phyloP scores from a whole-genome alignment of 2,329 filamentous ascomycete species.

The Aspergillus fijiensis region DNA sequence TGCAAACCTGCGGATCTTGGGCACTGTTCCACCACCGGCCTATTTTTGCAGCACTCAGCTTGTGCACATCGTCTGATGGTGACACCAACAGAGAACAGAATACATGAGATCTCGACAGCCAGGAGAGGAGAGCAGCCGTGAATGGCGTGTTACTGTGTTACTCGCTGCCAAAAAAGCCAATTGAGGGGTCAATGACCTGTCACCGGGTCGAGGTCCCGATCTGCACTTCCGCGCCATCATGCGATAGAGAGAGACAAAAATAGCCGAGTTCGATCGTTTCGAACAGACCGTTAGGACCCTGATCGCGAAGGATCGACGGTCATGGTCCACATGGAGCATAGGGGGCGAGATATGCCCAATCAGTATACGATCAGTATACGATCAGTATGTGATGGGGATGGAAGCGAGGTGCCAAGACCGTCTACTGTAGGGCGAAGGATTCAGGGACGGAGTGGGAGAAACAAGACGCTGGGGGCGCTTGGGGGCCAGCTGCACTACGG shows the following conservation, averaged over 20 bases:
- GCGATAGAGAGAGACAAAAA: neutral
- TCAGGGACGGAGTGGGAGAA: neutral
- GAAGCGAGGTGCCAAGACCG: neutral
- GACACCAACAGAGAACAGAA: neutral
- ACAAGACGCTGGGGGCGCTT: neutral
- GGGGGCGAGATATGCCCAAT: neutral
- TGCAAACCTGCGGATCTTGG: neutral
- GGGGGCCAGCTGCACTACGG: neutral
- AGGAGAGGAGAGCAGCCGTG: neutral
- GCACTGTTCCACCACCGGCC: neutral
- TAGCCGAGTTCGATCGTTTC: neutral
- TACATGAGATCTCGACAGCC: neutral
- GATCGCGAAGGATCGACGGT: neutral
- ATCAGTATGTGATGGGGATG: too few relatives aligned
- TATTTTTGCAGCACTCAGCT: neutral
- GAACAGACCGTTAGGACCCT: neutral
- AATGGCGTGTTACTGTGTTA: neutral
- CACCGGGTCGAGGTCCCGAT: neutral
- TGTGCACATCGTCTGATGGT: neutral
- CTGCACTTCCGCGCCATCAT: neutral
- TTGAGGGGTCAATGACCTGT: neutral
- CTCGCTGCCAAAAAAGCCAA: neutral
- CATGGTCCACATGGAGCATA: neutral
- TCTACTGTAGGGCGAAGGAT: neutral
- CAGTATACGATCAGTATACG: neutral